Base-by-base conservation (phyloP, 345 rosid species). In the Citrus medica region DNA sequence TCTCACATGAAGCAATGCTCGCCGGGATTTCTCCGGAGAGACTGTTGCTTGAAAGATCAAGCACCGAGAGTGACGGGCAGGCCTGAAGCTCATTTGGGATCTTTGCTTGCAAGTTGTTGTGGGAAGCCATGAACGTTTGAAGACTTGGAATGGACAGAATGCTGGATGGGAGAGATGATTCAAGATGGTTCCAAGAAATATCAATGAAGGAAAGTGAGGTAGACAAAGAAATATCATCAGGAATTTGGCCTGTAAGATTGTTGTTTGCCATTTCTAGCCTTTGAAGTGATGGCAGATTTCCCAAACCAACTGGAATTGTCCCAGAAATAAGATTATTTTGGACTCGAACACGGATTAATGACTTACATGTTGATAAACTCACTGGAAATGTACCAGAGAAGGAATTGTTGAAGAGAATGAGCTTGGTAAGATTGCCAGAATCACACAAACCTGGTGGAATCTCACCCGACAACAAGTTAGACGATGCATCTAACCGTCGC, bases 201-300 rank as follows among this genome's bases (percentile, higher is more conserved):
- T 95, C 98, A 46, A 95, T 86, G 86, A 95, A 95, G 21, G 95
- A 90, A 82, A 95, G 90, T 3, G 98, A 91, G 9, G 86, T 78
- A 9, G 98, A 91, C 81, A 82, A 33, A 51, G 87, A 80, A 71
- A 93, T 69, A 58, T 93, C 96, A 28, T 89, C 89, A 66, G 98
- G 94, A 78, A 95, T 82, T 80, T 84, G 84, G 73, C 98, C 97
- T 5, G 88, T 87, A 75, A 95, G 85, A 80, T 90, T 89, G 89
- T 95, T 93, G 76, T 89, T 85, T 21, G 94, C 95, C 73, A 93
- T 81, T 83, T 95, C 98, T 68, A 95, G 92, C 85, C 95, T 86
- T 70, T 95, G 88, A 82, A 95, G 97, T 28, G 63, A 13, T 40
- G 94, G 92, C 17, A 95, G 90, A 83, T 76, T 86, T 64, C 94